Base-by-base conservation (phyloP, 2,329 filamentous ascomycete species). In the Diaporthe sp. region DNA sequence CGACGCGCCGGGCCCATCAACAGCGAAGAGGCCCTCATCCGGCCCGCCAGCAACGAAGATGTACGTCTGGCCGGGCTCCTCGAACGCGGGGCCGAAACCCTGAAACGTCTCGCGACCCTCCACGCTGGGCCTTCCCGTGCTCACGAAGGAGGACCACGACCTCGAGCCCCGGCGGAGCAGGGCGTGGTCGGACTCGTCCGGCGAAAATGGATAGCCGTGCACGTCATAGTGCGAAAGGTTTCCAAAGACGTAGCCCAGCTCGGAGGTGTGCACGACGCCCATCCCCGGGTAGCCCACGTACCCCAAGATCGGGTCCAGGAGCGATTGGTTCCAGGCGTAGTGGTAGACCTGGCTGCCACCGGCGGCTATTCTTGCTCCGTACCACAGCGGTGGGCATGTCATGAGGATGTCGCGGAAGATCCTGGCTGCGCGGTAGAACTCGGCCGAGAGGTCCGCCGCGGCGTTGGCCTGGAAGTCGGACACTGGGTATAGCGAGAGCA, bases 321-420 rank as follows among this genome's bases (percentile, higher is more conserved):
- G 83, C 0, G 89, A 90, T 78, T 90, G 88, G 79, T 91, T 91
- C 82, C 87, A 88, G 75, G 86, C 81, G 79, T 87, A 90, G 2
- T 89, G 80, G 78, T 87, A 90, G 6, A 88, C 86, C 6, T 80
- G 78, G 75, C 84, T 84, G 5, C 81, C 83, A 37, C 80, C 81
- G 19, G 80, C 76, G 1, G 84, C 81, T 34, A 89, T 80, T 1
- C 84, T 82, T 42, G 82, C 77, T 2, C 83, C 87, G 70, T 86
- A 85, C 68, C 84, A 83, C 12, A 88, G 78, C 0, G 88, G 85
- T 55, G 86, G 85, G 79, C 88, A 90, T 0, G 83, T 82, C 84
- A 90, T 87, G 42, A 89, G 68, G 57, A 90, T 86, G 79, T 91
- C 89, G 19, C 89, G 82, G 77, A 89, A 87, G 31, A 88, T 85